Conservation (phyloP, 495 filamentous ascomycete genomes). For the Xylaria curta region DNA sequence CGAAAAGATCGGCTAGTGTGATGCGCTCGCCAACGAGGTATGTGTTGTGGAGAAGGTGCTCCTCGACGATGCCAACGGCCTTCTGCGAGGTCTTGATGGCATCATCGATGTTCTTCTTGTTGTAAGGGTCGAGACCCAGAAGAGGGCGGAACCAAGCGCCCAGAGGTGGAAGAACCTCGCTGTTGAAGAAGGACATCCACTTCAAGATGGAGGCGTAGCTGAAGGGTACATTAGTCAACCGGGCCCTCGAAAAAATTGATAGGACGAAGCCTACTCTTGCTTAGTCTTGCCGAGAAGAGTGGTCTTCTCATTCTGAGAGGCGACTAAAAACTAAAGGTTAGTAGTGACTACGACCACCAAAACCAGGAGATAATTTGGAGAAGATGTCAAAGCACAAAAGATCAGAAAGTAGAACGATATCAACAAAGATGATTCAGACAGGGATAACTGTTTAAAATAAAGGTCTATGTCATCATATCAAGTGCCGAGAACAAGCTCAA, state of each 20-base stretch:
- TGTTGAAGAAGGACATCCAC: slow-evolving; percentile 90
- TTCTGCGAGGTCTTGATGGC: slow-evolving; percentile 68
- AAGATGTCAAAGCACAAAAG: slow-evolving; percentile 3
- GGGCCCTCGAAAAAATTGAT: not conserved
- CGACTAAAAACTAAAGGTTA: slow-evolving; percentile 65
- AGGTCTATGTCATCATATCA: slow-evolving; percentile 77
- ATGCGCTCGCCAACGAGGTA: slow-evolving; percentile 98
- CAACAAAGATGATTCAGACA: slow-evolving; percentile 93
- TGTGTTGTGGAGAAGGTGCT: slow-evolving; percentile 90
- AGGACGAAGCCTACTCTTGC: slow-evolving; percentile 73
- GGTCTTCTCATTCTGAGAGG: slow-evolving; percentile 99
- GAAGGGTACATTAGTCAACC: slow-evolving; percentile 32
- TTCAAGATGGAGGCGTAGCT: slow-evolving; percentile 92
- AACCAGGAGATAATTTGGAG: not conserved
- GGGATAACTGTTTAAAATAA: slow-evolving; percentile 92
- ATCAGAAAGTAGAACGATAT: slow-evolving; percentile 69
- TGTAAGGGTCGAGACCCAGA: slow-evolving; percentile 82
- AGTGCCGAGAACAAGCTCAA: slow-evolving; percentile 35
- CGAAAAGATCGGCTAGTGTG: slow-evolving; percentile 93
- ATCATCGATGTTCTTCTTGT: slow-evolving; percentile 96
- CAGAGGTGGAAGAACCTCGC: slow-evolving; percentile 76
- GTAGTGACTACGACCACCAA: slow-evolving; percentile 34
- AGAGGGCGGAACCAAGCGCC: slow-evolving; percentile 90
- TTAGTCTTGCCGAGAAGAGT: slow-evolving; percentile 99
- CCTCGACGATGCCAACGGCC: slow-evolving; percentile 74